phyloP scores from a whole-genome alignment of 108 stramenopile species.

The Schizochytrium sp. region DNA sequence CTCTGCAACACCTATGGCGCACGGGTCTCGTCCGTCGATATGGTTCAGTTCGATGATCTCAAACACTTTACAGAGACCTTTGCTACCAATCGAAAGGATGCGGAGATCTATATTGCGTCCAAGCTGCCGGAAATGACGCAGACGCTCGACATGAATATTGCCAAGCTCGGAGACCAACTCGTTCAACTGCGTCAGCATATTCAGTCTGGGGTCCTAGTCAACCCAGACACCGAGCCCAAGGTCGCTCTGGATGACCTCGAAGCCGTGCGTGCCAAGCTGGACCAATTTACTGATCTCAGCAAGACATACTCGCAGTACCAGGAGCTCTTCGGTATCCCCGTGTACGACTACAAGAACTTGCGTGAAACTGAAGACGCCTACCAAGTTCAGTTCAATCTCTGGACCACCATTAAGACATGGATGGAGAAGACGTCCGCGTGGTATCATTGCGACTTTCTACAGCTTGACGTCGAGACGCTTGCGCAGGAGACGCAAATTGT shows the following conservation, averaged over 20 bases:
- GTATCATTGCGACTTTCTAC: conserved; percentile 28
- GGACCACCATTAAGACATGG: conserved; percentile 34
- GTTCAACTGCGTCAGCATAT: conserved; percentile 21
- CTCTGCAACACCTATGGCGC: conserved; percentile 34
- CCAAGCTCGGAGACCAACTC: conserved; percentile 41
- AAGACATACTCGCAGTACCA: conserved; percentile 43
- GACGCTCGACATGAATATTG: conserved; percentile 38
- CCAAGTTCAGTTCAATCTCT: conserved; percentile 26
- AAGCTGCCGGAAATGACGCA: conserved; percentile 40
- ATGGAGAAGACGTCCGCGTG: conserved; percentile 33
- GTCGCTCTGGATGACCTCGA: conserved; percentile 22
- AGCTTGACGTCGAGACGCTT: conserved; percentile 36
- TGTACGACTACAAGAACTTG: conserved; percentile 34
- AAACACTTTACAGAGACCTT: conserved; percentile 30
- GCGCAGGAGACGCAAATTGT: conserved; percentile 34
- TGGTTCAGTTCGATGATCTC: conserved; percentile 45
- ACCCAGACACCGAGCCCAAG: conserved; percentile 29
- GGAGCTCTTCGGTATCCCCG: conserved; percentile 39
- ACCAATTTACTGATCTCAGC: conserved; percentile 23
- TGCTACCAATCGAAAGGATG: conserved; percentile 22
- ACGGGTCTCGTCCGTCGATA: conserved; percentile 33
- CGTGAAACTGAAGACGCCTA: conserved; percentile 26
- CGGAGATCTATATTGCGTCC: conserved; percentile 25
- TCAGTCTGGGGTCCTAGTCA: conserved; percentile 34
- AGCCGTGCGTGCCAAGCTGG: conserved; percentile 25